Percentiles rank a stretch among this genome's conserved stretches.
These are phyloP conservation scores for Colletotrichum gigasporum DNA, from an alignment of 2,329 filamentous ascomycete species.

Conservation along the genomic window DNA sequence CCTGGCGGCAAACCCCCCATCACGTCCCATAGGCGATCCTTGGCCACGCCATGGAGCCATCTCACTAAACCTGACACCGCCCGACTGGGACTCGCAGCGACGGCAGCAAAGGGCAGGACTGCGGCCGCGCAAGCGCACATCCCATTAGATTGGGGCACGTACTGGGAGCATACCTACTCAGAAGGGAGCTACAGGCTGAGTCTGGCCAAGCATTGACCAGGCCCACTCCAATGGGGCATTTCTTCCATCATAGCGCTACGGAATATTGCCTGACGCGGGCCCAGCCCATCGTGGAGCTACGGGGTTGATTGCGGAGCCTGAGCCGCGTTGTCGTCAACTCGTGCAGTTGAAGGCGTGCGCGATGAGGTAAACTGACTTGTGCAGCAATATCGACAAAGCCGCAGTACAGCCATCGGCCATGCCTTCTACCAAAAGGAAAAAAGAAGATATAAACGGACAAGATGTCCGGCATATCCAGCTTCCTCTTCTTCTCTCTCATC, in stretches of 20 bases:
- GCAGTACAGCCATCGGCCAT: neutral
- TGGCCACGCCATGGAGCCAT: conserved; percentile 5
- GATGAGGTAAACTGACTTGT: neutral
- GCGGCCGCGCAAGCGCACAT: conserved; percentile 22
- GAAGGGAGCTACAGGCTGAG: neutral
- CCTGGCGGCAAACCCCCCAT: too few relatives aligned
- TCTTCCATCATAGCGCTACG: conserved; percentile 10
- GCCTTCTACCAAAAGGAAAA: neutral
- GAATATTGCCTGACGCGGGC: neutral
- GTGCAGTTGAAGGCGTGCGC: neutral
- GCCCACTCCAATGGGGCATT: neutral
- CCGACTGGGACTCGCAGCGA: conserved; percentile 2
- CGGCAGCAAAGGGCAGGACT: neutral
- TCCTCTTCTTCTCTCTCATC: conserved; percentile 14
- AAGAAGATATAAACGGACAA: conserved; percentile 11
- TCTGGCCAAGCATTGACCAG: neutral
- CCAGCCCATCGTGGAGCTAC: conserved; percentile 6
- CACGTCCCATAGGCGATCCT: neutral
- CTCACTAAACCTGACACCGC: conserved; percentile 23
- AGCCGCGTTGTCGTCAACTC: conserved; percentile 7
- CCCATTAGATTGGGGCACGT: neutral
- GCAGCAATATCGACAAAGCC: neutral
- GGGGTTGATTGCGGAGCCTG: conserved; percentile 15
- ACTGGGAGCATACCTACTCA: too few relatives aligned
- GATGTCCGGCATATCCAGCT: neutral